These are phyloP conservation scores for Garcia nutans DNA, from an alignment of 345 rosid species.

Conservation along the genomic window DNA sequence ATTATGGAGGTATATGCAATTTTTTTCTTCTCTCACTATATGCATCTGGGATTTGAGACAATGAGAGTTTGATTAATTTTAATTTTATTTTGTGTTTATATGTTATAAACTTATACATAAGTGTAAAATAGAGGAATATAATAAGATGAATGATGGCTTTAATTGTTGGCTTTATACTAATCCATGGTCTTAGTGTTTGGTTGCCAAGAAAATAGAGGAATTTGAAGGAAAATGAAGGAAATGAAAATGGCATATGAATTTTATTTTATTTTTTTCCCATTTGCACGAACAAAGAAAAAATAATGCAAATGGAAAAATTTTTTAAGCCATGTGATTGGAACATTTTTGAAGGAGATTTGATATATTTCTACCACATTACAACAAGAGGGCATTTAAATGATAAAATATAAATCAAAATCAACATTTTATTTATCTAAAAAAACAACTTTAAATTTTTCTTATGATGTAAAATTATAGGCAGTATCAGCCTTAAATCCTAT, in stretches of 20 bases:
- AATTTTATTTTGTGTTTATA: background rate
- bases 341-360: too few species aligned
- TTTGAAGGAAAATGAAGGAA: constrained; percentile 4
- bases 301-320: too few species aligned
- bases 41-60: background rate
- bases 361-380: too few species aligned
- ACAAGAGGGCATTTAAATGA: too few species aligned
- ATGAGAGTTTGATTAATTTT: background rate
- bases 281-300: too few species aligned
- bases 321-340: too few species aligned
- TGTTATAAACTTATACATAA: background rate
- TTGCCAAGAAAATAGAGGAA: constrained; percentile 6
- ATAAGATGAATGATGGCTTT: background rate
- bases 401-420: too few species aligned
- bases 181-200: background rate
- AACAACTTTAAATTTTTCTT: too few species aligned
- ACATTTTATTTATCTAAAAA: too few species aligned
- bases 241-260: background rate
- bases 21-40: background rate
- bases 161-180: background rate
- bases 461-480: too few species aligned
- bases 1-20: constrained; percentile 53
- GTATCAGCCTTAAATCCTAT: too few species aligned
- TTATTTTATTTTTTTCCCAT: background rate
- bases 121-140: background rate